Conservation (phyloP, 2,329 filamentous ascomycete species). For the Ascosphaera acerosa region DNA sequence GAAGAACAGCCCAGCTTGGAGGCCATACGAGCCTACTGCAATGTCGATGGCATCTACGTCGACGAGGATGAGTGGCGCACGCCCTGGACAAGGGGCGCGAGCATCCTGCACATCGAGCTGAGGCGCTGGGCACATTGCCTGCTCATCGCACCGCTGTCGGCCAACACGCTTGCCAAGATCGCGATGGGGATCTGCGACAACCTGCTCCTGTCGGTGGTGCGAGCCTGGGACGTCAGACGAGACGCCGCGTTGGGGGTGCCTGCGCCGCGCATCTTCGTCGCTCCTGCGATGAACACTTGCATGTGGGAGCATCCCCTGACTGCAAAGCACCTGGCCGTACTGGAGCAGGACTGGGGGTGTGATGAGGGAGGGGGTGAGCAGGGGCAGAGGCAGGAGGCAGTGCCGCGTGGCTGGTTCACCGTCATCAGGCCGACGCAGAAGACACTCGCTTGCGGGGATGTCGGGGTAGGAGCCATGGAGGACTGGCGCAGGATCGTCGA, state of each 20-base stretch:
- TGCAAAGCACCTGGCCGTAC: conserved; percentile 35
- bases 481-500: conserved; percentile 47
- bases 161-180: conserved; percentile 71
- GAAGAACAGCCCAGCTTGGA: conserved; percentile 47
- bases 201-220: conserved; percentile 43
- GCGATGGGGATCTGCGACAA: conserved; percentile 53
- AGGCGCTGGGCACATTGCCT: conserved; percentile 59
- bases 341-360: conserved; percentile 52
- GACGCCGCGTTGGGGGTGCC: conserved; percentile 11
- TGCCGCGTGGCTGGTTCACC: conserved; percentile 20
- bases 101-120: conserved; percentile 76
- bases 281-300: conserved; percentile 57
- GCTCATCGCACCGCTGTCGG: conserved; percentile 55
- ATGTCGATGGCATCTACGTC: conserved; percentile 56
- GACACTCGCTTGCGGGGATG: conserved; percentile 50
- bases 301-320: conserved; percentile 78
- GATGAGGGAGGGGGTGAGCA: conserved; percentile 7
- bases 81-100: conserved; percentile 53
- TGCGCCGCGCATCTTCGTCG: conserved; percentile 43
- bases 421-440: conserved; percentile 11
- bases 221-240: conserved; percentile 68
- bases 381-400: too few species aligned
- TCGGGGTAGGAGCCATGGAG: conserved; percentile 54
- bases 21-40: conserved; percentile 32
- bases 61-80: conserved; percentile 68